phyloP scores from a whole-genome alignment of 2,329 filamentous ascomycete species.

The Ascochyta rabiei region DNA sequence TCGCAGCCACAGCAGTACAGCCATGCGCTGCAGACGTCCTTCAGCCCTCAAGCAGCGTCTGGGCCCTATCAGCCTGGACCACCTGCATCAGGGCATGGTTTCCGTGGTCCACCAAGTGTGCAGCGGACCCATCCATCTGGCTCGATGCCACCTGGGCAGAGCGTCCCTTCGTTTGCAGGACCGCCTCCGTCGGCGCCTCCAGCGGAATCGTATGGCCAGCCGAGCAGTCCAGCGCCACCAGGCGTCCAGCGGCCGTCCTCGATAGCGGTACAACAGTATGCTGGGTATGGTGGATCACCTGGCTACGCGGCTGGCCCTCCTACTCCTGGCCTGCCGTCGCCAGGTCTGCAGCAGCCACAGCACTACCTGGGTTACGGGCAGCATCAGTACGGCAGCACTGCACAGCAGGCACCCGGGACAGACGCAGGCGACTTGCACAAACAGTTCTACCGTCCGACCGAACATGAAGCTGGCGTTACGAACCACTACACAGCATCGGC shows the following conservation, averaged over 20 bases:
- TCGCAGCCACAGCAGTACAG: slow-evolving; percentile 40
- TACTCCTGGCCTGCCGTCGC: slow-evolving; percentile 40
- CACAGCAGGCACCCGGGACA: slow-evolving; percentile 35
- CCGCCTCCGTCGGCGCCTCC: slow-evolving; percentile 42
- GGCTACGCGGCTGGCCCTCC: slow-evolving; percentile 1
- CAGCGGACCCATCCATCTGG: slow-evolving; percentile 44
- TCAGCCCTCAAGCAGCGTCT: slow-evolving; percentile 42
- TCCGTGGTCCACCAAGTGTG: slow-evolving; percentile 38
- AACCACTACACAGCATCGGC: slow-evolving; percentile 29
- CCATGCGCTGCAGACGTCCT: slow-evolving; percentile 41
- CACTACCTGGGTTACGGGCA: slow-evolving; percentile 61
- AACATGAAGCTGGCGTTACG: slow-evolving; percentile 57
- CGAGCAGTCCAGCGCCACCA: slow-evolving; percentile 32
- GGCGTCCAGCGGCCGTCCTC: slow-evolving; percentile 40
- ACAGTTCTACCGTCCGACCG: slow-evolving; percentile 72
- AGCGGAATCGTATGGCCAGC: slow-evolving; percentile 29
- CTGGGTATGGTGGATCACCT: not conserved
- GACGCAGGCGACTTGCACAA: slow-evolving; percentile 66
- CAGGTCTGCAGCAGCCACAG: slow-evolving; percentile 46
- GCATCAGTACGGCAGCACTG: slow-evolving; percentile 54
- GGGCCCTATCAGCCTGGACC: slow-evolving; percentile 52
- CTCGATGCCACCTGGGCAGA: slow-evolving; percentile 44
- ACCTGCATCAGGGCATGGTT: slow-evolving; percentile 45
- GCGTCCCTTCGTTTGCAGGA: slow-evolving; percentile 48
- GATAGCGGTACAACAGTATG: slow-evolving; percentile 30